A percentile compares a stretch with the other conserved stretches of the same genome.
phyloP scores from a whole-genome alignment of 306 rosid genomes.

The Cucurbita moschata region DNA sequence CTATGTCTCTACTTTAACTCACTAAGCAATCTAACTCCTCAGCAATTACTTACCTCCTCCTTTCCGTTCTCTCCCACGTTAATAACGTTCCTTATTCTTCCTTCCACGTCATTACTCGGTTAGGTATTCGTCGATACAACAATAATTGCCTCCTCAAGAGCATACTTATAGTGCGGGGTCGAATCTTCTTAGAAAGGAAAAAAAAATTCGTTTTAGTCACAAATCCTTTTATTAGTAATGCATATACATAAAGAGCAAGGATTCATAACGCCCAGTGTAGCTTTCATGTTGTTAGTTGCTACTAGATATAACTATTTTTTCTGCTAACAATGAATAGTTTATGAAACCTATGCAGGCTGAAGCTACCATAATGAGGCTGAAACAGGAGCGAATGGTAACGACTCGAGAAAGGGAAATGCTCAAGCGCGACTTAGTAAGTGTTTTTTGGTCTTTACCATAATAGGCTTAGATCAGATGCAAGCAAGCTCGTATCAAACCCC shows the following conservation, averaged over 20 bases:
- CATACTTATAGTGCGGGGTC: no score
- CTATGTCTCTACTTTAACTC: neutral
- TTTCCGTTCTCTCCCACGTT: no score
- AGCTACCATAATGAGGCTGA: slow-evolving; percentile 38
- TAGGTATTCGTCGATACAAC: no score
- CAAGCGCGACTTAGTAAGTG: slow-evolving; percentile 56
- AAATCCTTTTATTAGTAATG: neutral
- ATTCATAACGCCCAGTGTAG: neutral
- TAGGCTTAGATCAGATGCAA: neutral
- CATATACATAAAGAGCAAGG: neutral
- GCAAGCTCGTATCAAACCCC: neutral
- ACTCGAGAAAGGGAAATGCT: slow-evolving; percentile 41
- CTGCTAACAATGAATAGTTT: slow-evolving; percentile 8
- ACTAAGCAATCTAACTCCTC: no score
- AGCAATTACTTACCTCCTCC: no score
- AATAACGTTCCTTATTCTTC: no score
- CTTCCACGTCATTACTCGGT: no score
- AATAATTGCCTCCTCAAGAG: no score
- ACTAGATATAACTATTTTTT: neutral
- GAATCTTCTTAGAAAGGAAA: no score
- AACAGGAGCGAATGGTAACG: slow-evolving; percentile 37
- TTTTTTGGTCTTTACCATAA: neutral
- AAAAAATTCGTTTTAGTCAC: neutral
- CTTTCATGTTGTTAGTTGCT: neutral
- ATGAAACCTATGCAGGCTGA: slow-evolving; percentile 53